phyloP scores from a whole-genome alignment of 768 basidiomycete species.

The Boletus subparvulus region DNA sequence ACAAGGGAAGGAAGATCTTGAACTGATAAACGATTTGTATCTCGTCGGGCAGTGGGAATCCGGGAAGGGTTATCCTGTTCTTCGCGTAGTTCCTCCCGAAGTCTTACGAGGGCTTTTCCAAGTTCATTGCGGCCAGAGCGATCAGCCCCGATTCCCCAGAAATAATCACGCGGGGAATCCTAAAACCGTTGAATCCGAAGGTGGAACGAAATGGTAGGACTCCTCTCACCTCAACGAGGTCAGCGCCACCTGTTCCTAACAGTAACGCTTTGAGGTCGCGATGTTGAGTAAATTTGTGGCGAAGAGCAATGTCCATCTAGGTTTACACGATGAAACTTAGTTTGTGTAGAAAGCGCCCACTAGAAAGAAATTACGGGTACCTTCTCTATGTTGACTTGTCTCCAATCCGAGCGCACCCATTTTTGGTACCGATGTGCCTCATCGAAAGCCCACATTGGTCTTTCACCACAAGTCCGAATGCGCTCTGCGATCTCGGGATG shows the following conservation, averaged over 20 bases:
- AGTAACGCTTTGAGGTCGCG: constrained; percentile 55
- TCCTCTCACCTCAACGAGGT: constrained; percentile 62
- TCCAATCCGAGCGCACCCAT: constrained; percentile 66
- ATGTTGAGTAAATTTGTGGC: constrained; percentile 73
- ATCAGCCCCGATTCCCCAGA: constrained; percentile 74
- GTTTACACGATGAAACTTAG: not conserved
- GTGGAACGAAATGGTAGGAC: not conserved
- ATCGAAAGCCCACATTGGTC: constrained; percentile 64
- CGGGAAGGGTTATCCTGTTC: constrained; percentile 26
- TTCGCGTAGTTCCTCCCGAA: constrained; percentile 54
- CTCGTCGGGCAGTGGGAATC: constrained; percentile 28
- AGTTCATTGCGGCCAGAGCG: constrained; percentile 69
- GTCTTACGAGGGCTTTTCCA: constrained; percentile 64
- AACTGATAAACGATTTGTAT: constrained; percentile 31
- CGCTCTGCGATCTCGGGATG: constrained; percentile 66
- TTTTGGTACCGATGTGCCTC: constrained; percentile 66
- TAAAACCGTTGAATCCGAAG: constrained; percentile 22
- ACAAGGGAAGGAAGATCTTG: constrained; percentile 32
- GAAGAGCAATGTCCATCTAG: constrained; percentile 66
- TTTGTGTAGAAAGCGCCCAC: not conserved
- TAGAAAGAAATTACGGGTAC: constrained; percentile 31
- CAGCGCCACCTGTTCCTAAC: constrained; percentile 62
- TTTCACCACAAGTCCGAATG: constrained; percentile 60
- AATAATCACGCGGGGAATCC: constrained; percentile 75
- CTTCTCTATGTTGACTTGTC: constrained; percentile 63